A percentile compares a stretch with the other conserved stretches of the same genome.
Evolutionary conservation across 495 filamentous ascomycete species (phyloP).

Genomic region (Aspergillus mulundensis): DNA sequence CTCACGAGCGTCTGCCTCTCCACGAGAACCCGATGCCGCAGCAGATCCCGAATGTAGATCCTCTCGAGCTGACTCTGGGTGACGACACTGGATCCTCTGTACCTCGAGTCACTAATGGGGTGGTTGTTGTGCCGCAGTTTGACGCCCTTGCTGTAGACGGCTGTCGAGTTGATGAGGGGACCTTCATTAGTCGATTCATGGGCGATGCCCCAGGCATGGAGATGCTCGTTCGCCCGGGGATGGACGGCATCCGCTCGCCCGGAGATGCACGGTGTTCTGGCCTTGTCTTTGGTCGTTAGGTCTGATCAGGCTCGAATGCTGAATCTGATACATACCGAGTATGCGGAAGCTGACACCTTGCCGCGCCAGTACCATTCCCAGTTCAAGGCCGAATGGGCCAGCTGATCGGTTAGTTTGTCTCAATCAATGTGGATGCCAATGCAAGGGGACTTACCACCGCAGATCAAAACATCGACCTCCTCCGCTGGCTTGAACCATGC

Average conservation of each 20-base stretch:
- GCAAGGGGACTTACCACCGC: background rate
- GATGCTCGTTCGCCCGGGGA: background rate
- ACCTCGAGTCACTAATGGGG: background rate
- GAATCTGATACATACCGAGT: background rate
- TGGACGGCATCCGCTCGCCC: slow-evolving; percentile 1
- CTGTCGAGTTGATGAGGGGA: background rate
- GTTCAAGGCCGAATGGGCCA: background rate
- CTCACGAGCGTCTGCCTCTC: background rate
- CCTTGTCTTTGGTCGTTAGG: slow-evolving; percentile 2
- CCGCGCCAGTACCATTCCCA: background rate
- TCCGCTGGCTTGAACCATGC: background rate
- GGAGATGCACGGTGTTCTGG: background rate
- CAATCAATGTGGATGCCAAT: too few species aligned
- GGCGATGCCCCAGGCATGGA: slow-evolving; percentile 1
- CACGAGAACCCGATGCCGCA: background rate
- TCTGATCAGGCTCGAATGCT: too few species aligned
- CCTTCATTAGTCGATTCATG: background rate
- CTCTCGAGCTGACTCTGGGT: slow-evolving; percentile 1
- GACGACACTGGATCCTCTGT: background rate
- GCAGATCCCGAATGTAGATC: slow-evolving; percentile 3
- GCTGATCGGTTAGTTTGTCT: background rate
- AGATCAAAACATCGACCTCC: slow-evolving; percentile 3
- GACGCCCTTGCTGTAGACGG: background rate
- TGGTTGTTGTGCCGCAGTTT: background rate
- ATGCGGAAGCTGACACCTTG: slow-evolving; percentile 3